A percentile compares a stretch with the other conserved stretches of the same genome.
These are phyloP conservation scores for Funneliformis geosporum DNA, from an alignment of 192 early-diverging fungal genomes.

Conservation along the genomic window DNA sequence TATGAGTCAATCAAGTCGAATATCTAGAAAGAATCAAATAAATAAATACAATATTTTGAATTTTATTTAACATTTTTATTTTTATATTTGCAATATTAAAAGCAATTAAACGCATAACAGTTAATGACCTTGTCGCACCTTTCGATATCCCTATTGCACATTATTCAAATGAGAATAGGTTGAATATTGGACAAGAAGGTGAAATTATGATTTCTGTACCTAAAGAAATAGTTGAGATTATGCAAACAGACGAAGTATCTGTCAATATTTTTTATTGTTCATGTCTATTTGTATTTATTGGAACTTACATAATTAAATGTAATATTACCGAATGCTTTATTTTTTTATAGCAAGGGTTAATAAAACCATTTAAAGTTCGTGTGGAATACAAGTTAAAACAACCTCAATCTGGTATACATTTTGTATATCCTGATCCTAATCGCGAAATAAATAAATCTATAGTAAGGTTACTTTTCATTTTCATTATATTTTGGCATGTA, in stretches of 20 bases:
- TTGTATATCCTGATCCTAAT: constrained; percentile 9
- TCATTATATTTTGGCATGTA: too few species aligned
- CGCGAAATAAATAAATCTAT: not conserved
- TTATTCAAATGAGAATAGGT: not conserved
- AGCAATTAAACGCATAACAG: not conserved
- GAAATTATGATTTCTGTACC: not conserved
- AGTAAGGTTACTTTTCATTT: not conserved
- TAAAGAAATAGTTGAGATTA: not conserved
- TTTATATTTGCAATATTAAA: not conserved
- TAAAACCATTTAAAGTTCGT: not conserved
- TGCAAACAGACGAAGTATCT: not conserved
- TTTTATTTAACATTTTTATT: not conserved
- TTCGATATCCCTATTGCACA: not conserved
- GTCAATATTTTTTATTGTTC: not conserved
- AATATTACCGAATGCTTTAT: not conserved
- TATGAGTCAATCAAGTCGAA: too few species aligned
- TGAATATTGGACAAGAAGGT: not conserved
- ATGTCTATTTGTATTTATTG: not conserved
- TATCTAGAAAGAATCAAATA: too few species aligned
- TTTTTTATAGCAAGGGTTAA: constrained; percentile 13
- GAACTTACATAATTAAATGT: not conserved
- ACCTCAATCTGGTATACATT: constrained; percentile 7
- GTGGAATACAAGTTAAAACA: not conserved
- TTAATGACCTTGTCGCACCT: not conserved
- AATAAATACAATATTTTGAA: not conserved